Evolutionary conservation across 2,329 filamentous ascomycete species (phyloP).

Genomic region (Mycosphaerella sp.): DNA sequence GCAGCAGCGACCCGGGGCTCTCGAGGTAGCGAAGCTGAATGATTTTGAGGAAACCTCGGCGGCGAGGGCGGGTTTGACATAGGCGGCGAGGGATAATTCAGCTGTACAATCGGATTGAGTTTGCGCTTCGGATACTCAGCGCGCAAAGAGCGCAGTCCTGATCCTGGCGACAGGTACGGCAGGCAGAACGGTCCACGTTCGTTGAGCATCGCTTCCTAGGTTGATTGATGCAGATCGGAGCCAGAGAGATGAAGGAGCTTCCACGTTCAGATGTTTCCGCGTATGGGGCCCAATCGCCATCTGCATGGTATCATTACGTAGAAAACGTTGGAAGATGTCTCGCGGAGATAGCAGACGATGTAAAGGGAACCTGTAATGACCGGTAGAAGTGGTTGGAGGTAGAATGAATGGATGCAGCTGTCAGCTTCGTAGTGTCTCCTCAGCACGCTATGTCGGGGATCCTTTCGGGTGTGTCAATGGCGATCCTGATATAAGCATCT

Average conservation of each 20-base stretch:
- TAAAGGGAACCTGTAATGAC: not conserved
- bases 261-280: not conserved
- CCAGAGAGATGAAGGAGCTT: not conserved
- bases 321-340: constrained; percentile 11
- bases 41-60: constrained; percentile 18
- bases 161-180: not conserved
- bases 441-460: constrained; percentile 16
- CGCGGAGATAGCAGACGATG: constrained; percentile 2
- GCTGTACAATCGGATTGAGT: constrained; percentile 9
- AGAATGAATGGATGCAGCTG: constrained; percentile 14
- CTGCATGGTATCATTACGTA: not conserved
- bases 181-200: not conserved
- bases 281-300: not conserved
- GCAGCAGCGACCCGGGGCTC: constrained; percentile 6
- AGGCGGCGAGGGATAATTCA: constrained; percentile 44
- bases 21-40: constrained; percentile 8
- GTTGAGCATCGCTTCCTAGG: constrained; percentile 4
- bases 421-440: constrained; percentile 14
- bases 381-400: not conserved
- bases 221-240: not conserved
- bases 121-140: constrained; percentile 19
- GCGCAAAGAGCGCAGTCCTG: not conserved
- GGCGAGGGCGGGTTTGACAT: constrained; percentile 48
- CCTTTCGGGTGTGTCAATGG: constrained; percentile 13
- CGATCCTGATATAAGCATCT: not conserved